Base-by-base conservation (phyloP, 805 yeast genomes). In the Cyberlindnera mississippiensis region DNA sequence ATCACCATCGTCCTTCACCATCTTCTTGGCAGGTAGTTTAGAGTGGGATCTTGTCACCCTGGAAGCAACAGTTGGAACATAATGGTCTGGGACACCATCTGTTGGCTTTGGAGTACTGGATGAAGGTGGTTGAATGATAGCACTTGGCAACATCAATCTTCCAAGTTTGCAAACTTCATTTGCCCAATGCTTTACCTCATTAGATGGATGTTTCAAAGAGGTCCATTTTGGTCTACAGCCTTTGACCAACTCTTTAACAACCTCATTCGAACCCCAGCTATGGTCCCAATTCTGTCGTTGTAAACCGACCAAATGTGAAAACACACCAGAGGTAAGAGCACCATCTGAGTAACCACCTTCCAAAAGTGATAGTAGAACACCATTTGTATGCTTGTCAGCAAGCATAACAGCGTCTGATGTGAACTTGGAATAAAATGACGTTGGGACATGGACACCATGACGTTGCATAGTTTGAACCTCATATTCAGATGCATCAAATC, bases 291-390 rank as follows among this genome's bases (percentile, higher is more conserved):
- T 59, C 39, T 68, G 66, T 22, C 68, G 67, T 38, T 80, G 82
- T 38, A 86, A 59, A 0, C 95, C 96, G 29, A 82, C 75, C 41
- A 86, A 63, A 58, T 86, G 95, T 4, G 93, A 76, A 56, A 85
- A 83, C 0, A 83, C 79, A 11, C 95, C 95, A 1, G 93, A 82
- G 1, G 81, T 63, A 14, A 86, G 68, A 0, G 95, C 95, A 4
- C 84, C 83, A 53, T 85, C 89, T 1, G 93, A 82, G 57, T 86
- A 86, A 1, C 96, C 96, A 19, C 96, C 96, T 63, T 86, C 96
- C 49, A 86, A 62, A 17, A 86, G 61, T 1, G 95, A 84, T 0
- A 86, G 50, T 0, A 85, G 66, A 44, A 76, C 76, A 10, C 90
- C 85, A 10, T 71, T 62, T 6, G 82, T 64, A 52, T 75, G 83